Evolutionary conservation across 2,329 filamentous ascomycete species (phyloP).

Genomic region (Claviceps monticola): DNA sequence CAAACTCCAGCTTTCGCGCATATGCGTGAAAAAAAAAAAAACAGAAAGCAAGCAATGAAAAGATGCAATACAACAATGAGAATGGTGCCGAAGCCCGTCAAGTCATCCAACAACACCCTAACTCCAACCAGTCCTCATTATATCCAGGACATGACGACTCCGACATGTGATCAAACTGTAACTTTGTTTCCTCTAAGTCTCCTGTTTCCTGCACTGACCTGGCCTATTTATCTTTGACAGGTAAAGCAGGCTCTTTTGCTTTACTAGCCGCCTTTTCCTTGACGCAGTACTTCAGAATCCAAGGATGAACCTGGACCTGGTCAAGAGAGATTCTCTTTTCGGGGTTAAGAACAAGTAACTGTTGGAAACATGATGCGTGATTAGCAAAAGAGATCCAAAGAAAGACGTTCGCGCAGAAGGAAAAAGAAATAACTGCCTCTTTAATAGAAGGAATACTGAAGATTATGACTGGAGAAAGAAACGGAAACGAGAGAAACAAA

Average conservation of each 20-base stretch:
- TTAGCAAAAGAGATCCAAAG: conserved; percentile 11
- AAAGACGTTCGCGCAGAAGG: not conserved
- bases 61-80: not conserved
- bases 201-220: not conserved
- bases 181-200: not conserved
- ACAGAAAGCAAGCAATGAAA: not conserved
- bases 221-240: conserved; percentile 7
- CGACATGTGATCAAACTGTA: conserved; percentile 5
- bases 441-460: no score
- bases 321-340: conserved; percentile 87
- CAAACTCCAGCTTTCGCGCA: conserved; percentile 19
- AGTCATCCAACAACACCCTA: conserved; percentile 7
- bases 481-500: conserved; percentile 26
- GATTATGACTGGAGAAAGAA: not conserved
- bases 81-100: not conserved
- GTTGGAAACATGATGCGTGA: conserved; percentile 7
- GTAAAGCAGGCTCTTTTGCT: conserved; percentile 28
- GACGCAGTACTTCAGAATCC: conserved; percentile 92
- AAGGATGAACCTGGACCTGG: conserved; percentile 78
- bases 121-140: conserved; percentile 4
- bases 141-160: conserved; percentile 2
- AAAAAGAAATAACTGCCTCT: no score
- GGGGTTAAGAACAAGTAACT: conserved; percentile 83
- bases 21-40: conserved; percentile 4
- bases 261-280: conserved; percentile 42